phyloP scores from a whole-genome alignment of 805 yeast species.

The Ogataea thermomethanolica region DNA sequence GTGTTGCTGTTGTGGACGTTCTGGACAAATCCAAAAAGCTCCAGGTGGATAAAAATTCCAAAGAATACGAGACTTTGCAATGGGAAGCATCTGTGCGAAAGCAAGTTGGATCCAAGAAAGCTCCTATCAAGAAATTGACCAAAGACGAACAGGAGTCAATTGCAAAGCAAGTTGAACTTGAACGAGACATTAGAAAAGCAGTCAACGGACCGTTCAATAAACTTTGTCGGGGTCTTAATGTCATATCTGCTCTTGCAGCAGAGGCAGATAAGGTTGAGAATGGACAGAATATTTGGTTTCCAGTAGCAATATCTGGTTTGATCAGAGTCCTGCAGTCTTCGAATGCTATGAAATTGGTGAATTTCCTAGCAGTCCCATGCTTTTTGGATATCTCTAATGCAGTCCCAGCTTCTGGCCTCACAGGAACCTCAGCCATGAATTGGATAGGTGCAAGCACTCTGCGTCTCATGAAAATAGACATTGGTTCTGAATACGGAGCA shows the following conservation, averaged over 20 bases:
- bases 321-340: conserved; percentile 42
- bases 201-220: conserved; percentile 38
- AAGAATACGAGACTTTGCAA: conserved; percentile 77
- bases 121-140: conserved; percentile 52
- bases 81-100: conserved; percentile 88
- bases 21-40: conserved; percentile 42
- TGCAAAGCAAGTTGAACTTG: conserved; percentile 60
- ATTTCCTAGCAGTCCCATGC: conserved; percentile 42
- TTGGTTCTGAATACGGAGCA: conserved; percentile 44
- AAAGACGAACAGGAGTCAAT: conserved; percentile 72
- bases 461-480: conserved; percentile 47
- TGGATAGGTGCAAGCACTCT: conserved; percentile 70
- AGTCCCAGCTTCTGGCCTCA: conserved; percentile 39
- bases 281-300: conserved; percentile 69
- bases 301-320: conserved; percentile 53
- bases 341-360: conserved; percentile 29
- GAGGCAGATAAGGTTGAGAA: conserved; percentile 54
- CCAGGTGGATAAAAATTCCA: conserved; percentile 64
- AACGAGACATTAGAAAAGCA: conserved; percentile 49
- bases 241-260: conserved; percentile 52
- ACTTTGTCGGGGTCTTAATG: conserved; percentile 46
- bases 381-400: conserved; percentile 54
- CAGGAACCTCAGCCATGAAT: conserved; percentile 42
- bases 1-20: conserved; percentile 64
- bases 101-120: conserved; percentile 60